phyloP scores from a whole-genome alignment of 768 basidiomycete species.

The Leccinum subgranulosum region DNA sequence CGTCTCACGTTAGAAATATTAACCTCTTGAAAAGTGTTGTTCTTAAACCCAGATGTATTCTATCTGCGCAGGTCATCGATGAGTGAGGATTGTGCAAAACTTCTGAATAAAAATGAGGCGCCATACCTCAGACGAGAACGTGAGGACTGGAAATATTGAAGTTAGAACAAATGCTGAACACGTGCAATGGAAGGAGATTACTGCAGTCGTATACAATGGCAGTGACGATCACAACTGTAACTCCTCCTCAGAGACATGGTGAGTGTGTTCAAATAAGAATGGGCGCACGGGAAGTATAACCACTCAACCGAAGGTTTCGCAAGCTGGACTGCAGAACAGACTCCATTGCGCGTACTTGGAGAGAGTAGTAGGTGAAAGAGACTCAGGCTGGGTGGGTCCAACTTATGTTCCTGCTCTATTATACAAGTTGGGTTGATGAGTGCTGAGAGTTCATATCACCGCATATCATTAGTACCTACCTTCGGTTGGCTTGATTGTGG shows the following conservation, averaged over 20 bases:
- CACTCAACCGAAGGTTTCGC: fast-evolving
- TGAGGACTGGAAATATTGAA: not conserved
- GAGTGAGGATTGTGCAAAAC: not conserved
- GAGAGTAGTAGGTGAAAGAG: too few relatives aligned
- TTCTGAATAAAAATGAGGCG: not conserved
- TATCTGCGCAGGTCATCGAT: not conserved
- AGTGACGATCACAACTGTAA: not conserved
- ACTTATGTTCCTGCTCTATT: too few relatives aligned
- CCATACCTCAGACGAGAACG: not conserved
- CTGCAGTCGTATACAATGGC: not conserved
- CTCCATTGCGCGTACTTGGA: not conserved
- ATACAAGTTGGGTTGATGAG: too few relatives aligned
- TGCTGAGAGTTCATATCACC: too few relatives aligned
- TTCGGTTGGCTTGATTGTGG: too few relatives aligned
- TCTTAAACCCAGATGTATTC: not conserved
- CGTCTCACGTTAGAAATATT: too few relatives aligned
- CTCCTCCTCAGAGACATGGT: not conserved
- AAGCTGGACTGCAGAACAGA: not conserved
- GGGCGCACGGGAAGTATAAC: not conserved
- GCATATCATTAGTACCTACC: too few relatives aligned
- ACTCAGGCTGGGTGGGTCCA: too few relatives aligned
- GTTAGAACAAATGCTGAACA: not conserved
- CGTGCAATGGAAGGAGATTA: not conserved
- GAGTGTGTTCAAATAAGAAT: not conserved
- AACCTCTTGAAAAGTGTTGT: not conserved